Conservation (phyloP, 768 basidiomycete species). For the Xerocomellus amylosporus region DNA sequence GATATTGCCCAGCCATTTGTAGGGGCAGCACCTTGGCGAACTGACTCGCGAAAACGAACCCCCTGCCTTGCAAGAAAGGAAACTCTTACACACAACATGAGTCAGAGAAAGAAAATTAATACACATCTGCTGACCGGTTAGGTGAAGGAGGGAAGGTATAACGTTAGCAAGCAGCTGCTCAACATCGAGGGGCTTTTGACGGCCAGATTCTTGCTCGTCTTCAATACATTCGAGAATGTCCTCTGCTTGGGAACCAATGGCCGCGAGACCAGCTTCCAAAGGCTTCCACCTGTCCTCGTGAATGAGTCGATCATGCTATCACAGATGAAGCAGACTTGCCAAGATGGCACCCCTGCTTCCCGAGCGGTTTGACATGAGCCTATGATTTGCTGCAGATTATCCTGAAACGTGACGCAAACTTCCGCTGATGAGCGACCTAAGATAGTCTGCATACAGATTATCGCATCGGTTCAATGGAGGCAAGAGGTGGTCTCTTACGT, state of each 20-base stretch:
- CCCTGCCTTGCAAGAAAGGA: slow-evolving; percentile 93
- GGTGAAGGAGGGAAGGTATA: slow-evolving; percentile 70
- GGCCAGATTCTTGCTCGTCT: slow-evolving; percentile 65
- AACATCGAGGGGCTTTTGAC: slow-evolving; percentile 70
- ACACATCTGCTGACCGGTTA: slow-evolving; percentile 53
- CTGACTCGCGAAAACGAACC: slow-evolving; percentile 92
- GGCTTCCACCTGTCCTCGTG: slow-evolving; percentile 75
- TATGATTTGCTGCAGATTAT: slow-evolving; percentile 53
- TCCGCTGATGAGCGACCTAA: slow-evolving; percentile 52
- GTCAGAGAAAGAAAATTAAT: background rate
- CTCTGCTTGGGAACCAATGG: slow-evolving; percentile 77
- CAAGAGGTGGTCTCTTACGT: slow-evolving; percentile 41
- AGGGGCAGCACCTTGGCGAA: slow-evolving; percentile 72
- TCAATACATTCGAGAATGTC: slow-evolving; percentile 73
- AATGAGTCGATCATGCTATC: slow-evolving; percentile 1
- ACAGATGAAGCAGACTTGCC: slow-evolving; percentile 42
- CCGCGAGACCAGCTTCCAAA: slow-evolving; percentile 81
- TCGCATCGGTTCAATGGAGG: background rate
- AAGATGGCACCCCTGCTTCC: slow-evolving; percentile 54
- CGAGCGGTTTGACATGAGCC: slow-evolving; percentile 53
- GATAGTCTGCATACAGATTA: slow-evolving; percentile 43
- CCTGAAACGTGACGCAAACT: slow-evolving; percentile 53
- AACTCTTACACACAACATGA: slow-evolving; percentile 47
- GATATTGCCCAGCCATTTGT: slow-evolving; percentile 76
- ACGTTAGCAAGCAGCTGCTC: slow-evolving; percentile 72